Evolutionary conservation across 2,329 filamentous ascomycete species (phyloP), one percentile per base, ranked within the genome.

Genomic region (Hypoxylon sp.): DNA sequence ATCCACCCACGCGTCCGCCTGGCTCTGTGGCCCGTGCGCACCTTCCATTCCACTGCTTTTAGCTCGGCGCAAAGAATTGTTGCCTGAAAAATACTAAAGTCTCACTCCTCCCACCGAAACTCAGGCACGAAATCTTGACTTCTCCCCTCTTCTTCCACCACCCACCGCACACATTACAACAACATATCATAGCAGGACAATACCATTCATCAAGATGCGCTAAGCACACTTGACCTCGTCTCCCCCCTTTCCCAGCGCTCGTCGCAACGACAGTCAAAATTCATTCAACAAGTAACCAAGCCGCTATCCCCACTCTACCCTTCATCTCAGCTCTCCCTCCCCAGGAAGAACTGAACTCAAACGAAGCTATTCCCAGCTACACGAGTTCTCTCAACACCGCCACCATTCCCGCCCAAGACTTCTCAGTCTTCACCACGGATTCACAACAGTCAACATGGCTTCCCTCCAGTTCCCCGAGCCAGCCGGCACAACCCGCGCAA

Each of bases 341-440:
- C 75, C 81, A 82, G 88, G 88, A 87, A 82, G 87, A 88, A 78
- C 89, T 92, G 90, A 91, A 91, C 88, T 89, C 84, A 77, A 86
- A 85, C 85, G 82, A 83, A 82, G 87, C 88, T 86, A 82, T 84
- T 80, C 77, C 78, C 78, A 85, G 84, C 85, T 83, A 85, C 88
- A 84, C 81, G 75, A 88, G 86, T 88, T 87, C 83, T 83, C 80
- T 79, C 76, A 80, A 79, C 77, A 85, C 85, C 85, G 82, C 83
- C 82, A 89, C 83, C 83, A 89, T 89, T 87, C 80, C 85, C 83
- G 80, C 82, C 79, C 88, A 85, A 89, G 90, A 91, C 88, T 88
- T 86, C 75, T 78, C 85, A 88, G 90, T 92, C 90, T 91, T 91
- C 91, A 94, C 87, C 87, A 94, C 92, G 92, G 91, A 92, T 92